Conservation (phyloP, 2,329 filamentous ascomycete species). For the Penicillium crustosum region DNA sequence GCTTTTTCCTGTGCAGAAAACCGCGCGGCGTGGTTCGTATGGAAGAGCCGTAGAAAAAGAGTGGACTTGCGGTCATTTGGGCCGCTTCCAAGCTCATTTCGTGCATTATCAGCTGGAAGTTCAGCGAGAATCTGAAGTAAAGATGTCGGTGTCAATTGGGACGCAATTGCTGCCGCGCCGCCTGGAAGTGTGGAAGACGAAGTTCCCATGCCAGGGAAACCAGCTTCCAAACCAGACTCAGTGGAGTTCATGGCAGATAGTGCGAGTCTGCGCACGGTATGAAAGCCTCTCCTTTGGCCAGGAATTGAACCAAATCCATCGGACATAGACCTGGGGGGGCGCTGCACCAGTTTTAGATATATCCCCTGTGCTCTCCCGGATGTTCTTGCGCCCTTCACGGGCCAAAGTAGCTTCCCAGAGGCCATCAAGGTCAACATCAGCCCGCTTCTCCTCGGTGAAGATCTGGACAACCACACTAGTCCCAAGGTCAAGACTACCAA, state of each 20-base stretch:
- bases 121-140: slow-evolving; percentile 31
- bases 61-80: slow-evolving; percentile 42
- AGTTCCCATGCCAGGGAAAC: background rate
- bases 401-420: slow-evolving; percentile 58
- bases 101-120: slow-evolving; percentile 33
- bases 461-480: slow-evolving; percentile 69
- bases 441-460: slow-evolving; percentile 69
- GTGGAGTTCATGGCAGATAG: background rate
- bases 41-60: slow-evolving; percentile 44
- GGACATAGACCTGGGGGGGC: slow-evolving; percentile 22
- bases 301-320: slow-evolving; percentile 19
- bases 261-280: slow-evolving; percentile 18
- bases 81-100: slow-evolving; percentile 38
- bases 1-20: slow-evolving; percentile 33
- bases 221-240: slow-evolving; percentile 1
- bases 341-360: slow-evolving; percentile 21
- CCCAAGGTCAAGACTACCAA: slow-evolving; percentile 61
- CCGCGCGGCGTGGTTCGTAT: slow-evolving; percentile 30
- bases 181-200: background rate
- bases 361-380: slow-evolving; percentile 31
- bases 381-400: slow-evolving; percentile 39
- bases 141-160: slow-evolving; percentile 18
- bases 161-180: slow-evolving; percentile 3
- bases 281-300: slow-evolving; percentile 32
- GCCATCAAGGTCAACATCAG: slow-evolving; percentile 64